These are phyloP conservation scores for Arthroderma uncinatum DNA, from an alignment of 2,329 filamentous ascomycete species.

Conservation along the genomic window DNA sequence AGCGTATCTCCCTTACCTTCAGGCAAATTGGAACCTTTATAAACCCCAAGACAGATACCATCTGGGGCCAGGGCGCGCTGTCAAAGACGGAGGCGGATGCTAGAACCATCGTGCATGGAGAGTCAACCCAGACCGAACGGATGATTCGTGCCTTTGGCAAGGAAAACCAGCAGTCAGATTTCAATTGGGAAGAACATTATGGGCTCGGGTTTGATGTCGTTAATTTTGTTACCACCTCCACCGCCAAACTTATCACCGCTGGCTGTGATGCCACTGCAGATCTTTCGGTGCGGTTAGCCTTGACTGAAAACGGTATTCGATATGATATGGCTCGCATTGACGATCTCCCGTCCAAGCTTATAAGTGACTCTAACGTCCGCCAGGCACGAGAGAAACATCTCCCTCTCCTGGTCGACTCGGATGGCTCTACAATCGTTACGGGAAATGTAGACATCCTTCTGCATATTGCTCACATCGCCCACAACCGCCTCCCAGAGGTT, in stretches of 20 bases:
- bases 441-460: slow-evolving; percentile 27
- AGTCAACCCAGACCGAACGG: slow-evolving; percentile 47
- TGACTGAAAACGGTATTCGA: slow-evolving; percentile 32
- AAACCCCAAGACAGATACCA: slow-evolving; percentile 49
- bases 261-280: slow-evolving; percentile 26
- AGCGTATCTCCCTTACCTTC: slow-evolving; percentile 86
- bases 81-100: slow-evolving; percentile 54
- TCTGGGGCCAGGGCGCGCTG: slow-evolving; percentile 88
- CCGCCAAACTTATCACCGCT: slow-evolving; percentile 22
- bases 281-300: slow-evolving; percentile 28
- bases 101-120: slow-evolving; percentile 55
- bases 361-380: neutral
- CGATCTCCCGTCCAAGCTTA: slow-evolving; percentile 2
- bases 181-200: slow-evolving; percentile 65
- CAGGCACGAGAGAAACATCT: neutral
- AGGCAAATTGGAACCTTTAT: slow-evolving; percentile 79
- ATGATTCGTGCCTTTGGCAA: slow-evolving; percentile 71
- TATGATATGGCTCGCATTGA: slow-evolving; percentile 19
- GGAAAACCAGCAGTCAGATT: slow-evolving; percentile 65
- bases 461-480: slow-evolving; percentile 19
- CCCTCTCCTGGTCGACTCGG: slow-evolving; percentile 16
- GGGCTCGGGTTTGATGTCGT: slow-evolving; percentile 71
- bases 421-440: slow-evolving; percentile 20
- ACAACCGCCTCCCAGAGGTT: slow-evolving; percentile 6
- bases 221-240: slow-evolving; percentile 35